Evolutionary conservation across 768 basidiomycete genomes (phyloP).

Genomic region (Rhodotorula toruloides): DNA sequence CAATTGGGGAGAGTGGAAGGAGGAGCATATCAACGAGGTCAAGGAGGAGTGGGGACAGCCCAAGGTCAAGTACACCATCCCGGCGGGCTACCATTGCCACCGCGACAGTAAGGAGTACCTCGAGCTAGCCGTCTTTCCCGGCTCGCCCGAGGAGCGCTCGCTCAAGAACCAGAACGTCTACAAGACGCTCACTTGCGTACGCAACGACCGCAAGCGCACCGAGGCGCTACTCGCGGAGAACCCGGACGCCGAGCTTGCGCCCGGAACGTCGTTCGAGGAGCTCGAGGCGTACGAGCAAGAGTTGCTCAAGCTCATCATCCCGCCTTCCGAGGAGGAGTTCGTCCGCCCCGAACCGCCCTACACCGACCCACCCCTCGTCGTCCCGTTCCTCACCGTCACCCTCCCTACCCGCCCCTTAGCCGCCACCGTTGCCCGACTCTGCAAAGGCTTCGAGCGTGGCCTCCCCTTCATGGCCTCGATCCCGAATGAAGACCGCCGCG

Average conservation of each 20-base stretch:
- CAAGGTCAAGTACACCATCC: conserved; percentile 48
- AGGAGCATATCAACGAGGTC: conserved; percentile 42
- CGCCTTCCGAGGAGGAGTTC: not conserved
- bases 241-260: not conserved
- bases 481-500: conserved; percentile 47
- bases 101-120: conserved; percentile 15
- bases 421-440: conserved; percentile 46
- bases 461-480: conserved; percentile 48
- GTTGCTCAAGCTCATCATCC: not conserved
- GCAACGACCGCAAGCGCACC: conserved; percentile 21
- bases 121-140: conserved; percentile 31
- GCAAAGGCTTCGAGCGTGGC: conserved; percentile 46
- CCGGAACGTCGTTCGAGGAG: not conserved
- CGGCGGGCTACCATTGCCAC: conserved; percentile 36
- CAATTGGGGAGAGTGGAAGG: conserved; percentile 27
- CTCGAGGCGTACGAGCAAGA: too few relatives aligned
- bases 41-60: conserved; percentile 44
- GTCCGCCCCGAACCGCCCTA: conserved; percentile 17
- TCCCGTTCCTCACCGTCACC: conserved; percentile 50
- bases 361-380: conserved; percentile 19
- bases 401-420: conserved; percentile 52
- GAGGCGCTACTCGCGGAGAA: not conserved
- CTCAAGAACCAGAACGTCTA: conserved; percentile 16
- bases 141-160: conserved; percentile 22
- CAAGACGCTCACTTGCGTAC: conserved; percentile 16